phyloP scores from a whole-genome alignment of 148 eudicot species.

The Cornus florida region DNA sequence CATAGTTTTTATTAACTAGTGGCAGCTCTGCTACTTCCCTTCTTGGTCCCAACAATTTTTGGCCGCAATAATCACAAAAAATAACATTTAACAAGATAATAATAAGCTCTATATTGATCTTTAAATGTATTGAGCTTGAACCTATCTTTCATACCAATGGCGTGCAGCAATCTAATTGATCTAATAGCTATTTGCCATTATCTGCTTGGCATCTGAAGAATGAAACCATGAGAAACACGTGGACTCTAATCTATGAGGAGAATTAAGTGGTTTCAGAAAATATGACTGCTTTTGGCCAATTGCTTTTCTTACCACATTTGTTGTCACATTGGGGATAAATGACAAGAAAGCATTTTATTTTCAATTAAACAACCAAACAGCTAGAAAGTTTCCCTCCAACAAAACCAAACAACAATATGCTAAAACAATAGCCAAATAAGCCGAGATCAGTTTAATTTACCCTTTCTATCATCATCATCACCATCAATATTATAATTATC shows the following conservation, averaged over 20 bases:
- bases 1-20: conserved; percentile 56
- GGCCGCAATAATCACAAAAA: conserved; percentile 42
- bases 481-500: too few relatives aligned
- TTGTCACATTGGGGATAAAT: too few relatives aligned
- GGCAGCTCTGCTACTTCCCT: conserved; percentile 87
- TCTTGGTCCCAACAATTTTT: conserved; percentile 55
- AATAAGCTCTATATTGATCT: not conserved
- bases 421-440: too few relatives aligned
- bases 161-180: not conserved
- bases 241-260: not conserved
- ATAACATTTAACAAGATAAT: not conserved
- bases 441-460: too few relatives aligned
- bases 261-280: too few relatives aligned
- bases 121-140: not conserved
- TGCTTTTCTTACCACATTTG: too few relatives aligned
- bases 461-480: too few relatives aligned
- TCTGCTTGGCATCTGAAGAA: not conserved
- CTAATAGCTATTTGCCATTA: not conserved
- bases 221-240: not conserved
- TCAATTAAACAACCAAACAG: not conserved
- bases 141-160: not conserved
- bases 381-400: too few relatives aligned
- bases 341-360: not conserved
- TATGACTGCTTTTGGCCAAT: too few relatives aligned
- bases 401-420: too few relatives aligned